Base-by-base conservation (phyloP, 805 yeast species). In the Wickerhamomyces sydowiorum region DNA sequence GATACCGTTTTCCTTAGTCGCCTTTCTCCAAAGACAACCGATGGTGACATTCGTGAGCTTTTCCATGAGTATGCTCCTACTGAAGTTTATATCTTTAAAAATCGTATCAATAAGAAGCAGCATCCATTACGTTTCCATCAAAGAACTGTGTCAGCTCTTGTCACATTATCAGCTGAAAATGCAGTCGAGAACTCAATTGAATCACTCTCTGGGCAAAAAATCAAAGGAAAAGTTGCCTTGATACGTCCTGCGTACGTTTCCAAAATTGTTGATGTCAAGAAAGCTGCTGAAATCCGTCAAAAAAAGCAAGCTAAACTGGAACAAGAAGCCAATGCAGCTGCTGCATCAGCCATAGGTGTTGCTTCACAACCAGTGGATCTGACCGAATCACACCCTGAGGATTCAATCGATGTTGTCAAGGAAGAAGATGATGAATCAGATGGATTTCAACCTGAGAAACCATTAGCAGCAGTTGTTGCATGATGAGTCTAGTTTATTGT, bases 61-160 rank as follows among this genome's bases (percentile, higher is more conserved):
- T 75, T 76, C 44, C 56, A 61, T 18, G 72, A 62, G 1, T 77
- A 60, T 54, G 56, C 57, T 12, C 78, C 82, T 10, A 62, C 64
- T 28, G 75, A 69, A 34, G 67, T 76, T 31, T 71, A 68, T 56
- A 65, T 77, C 34, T 72, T 68, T 52, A 71, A 67, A 51, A 66
- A 66, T 31, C 64, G 62, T 36, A 50, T 54, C 31, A 52, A 49
- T 38, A 46, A 50, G 41, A 52, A 54, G 33, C 50, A 49, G 25
- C 37, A 35, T 38, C 48, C 47, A 41, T 51, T 54, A 32, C 53
- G 51, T 41, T 59, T 67, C 45, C 60, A 59, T 24, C 66, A 63
- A 37, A 63, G 64, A 35, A 51, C 60, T 40, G 69, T 70, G 13
- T 70, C 74, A 39, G 87, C 86, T 39, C 70, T 72, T 62, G 73